These are phyloP conservation scores for Clarireedia paspali DNA, from an alignment of 2,329 filamentous ascomycete species.

Conservation along the genomic window DNA sequence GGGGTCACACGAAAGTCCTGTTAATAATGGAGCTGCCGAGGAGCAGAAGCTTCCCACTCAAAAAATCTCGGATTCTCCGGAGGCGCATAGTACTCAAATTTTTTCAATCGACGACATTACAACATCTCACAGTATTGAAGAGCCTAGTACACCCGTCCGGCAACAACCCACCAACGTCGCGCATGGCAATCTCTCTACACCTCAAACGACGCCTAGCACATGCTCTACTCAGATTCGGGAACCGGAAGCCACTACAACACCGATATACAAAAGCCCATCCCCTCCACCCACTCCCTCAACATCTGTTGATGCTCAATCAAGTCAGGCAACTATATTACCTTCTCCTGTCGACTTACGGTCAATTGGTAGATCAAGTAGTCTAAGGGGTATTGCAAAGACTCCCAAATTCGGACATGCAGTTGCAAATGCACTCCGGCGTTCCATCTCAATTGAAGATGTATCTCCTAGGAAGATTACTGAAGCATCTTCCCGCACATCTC, in stretches of 20 bases:
- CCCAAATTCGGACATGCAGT: slow-evolving; percentile 5
- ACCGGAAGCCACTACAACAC: not conserved
- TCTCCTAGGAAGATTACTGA: not conserved
- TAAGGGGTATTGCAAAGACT: not conserved
- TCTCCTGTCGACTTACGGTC: not conserved
- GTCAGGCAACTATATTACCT: not conserved
- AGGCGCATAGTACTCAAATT: not conserved
- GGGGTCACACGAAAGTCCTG: no score
- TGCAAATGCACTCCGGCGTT: slow-evolving; percentile 4
- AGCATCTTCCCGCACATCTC: no score
- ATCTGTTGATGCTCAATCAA: not conserved
- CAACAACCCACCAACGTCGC: not conserved
- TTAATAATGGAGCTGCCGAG: no score
- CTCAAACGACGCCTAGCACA: not conserved
- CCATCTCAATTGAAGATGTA: slow-evolving; percentile 1
- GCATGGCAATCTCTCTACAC: not conserved
- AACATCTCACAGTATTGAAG: not conserved
- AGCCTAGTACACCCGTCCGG: not conserved
- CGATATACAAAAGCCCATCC: slow-evolving; percentile 1
- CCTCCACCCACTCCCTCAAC: slow-evolving; percentile 5
- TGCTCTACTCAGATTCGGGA: not conserved
- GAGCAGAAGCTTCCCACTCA: no score
- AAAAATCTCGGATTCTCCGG: no score
- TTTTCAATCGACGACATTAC: not conserved
- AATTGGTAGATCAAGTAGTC: not conserved